Evolutionary conservation across 2,329 filamentous ascomycete genomes (phyloP).

Genomic region (Helotiales sp.): DNA sequence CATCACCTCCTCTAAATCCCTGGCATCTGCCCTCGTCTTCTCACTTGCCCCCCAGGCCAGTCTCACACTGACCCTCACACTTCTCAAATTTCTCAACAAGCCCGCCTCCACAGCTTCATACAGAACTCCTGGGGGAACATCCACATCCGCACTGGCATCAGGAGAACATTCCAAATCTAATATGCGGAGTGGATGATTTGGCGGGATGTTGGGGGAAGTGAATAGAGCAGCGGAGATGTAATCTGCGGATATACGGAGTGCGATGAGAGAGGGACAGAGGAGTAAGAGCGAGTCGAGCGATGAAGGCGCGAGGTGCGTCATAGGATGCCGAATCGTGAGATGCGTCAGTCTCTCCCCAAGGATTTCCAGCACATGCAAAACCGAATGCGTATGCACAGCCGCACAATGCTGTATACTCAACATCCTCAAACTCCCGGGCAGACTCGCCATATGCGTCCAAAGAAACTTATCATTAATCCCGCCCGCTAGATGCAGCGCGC

Average conservation of each 20-base stretch:
- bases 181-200: conserved; percentile 37
- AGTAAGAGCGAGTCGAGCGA: conserved; percentile 35
- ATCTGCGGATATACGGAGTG: conserved; percentile 42
- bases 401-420: conserved; percentile 44
- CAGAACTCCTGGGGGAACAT: conserved; percentile 31
- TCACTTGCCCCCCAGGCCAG: conserved; percentile 41
- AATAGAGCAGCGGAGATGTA: conserved; percentile 40
- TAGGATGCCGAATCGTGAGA: conserved; percentile 43
- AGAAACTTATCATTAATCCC: conserved; percentile 42
- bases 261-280: conserved; percentile 36
- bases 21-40: conserved; percentile 31
- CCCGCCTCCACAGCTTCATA: conserved; percentile 40
- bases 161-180: conserved; percentile 43
- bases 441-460: conserved; percentile 30
- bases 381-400: conserved; percentile 31
- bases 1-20: conserved; percentile 38
- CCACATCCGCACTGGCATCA: conserved; percentile 36
- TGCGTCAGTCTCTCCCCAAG: conserved; percentile 39
- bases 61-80: conserved; percentile 40
- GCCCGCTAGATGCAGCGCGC: conserved; percentile 42
- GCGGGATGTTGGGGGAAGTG: conserved; percentile 18
- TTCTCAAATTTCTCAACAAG: conserved; percentile 38
- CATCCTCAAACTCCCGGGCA: conserved; percentile 33
- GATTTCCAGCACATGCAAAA: conserved; percentile 31
- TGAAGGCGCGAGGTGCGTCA: conserved; percentile 36